Conservation (phyloP, 352 stramenopile species). For the Phytophthora kernoviae region DNA sequence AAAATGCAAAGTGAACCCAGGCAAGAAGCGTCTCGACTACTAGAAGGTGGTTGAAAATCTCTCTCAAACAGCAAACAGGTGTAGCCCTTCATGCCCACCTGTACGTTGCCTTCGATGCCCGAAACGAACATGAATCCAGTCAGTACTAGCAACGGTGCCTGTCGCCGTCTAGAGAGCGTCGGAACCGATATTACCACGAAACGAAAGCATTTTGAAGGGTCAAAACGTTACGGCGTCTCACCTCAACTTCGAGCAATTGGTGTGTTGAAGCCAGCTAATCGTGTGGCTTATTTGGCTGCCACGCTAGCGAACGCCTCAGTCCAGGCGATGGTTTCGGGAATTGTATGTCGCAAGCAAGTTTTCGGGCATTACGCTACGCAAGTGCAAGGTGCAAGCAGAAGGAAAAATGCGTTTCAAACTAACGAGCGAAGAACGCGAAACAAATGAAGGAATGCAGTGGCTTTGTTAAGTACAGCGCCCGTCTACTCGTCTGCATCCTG, state of each 20-base stretch:
- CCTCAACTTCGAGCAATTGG: too few relatives aligned
- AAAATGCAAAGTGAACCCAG: slow-evolving; percentile 27
- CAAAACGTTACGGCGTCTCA: not conserved
- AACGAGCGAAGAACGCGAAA: not conserved
- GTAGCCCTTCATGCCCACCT: too few relatives aligned
- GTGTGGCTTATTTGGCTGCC: not conserved
- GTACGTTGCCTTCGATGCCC: not conserved
- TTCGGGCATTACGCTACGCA: not conserved
- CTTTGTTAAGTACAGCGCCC: too few relatives aligned
- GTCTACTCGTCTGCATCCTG: slow-evolving; percentile 51
- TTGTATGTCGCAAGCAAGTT: not conserved
- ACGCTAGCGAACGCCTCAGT: not conserved
- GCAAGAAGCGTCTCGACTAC: not conserved
- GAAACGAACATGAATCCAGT: not conserved
- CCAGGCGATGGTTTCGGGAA: not conserved
- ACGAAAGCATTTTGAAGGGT: slow-evolving; percentile 3
- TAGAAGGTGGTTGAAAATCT: slow-evolving; percentile 13
- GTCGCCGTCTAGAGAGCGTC: slow-evolving; percentile 1
- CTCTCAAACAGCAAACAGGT: too few relatives aligned
- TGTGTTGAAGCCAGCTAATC: not conserved
- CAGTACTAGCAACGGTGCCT: not conserved
- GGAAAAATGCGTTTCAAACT: not conserved
- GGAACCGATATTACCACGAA: slow-evolving; percentile 7
- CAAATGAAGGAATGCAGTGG: too few relatives aligned
- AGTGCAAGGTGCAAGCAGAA: not conserved